These are phyloP conservation scores for Maudiozyma serrabonitensis DNA, from an alignment of 805 yeast species.

Conservation along the genomic window DNA sequence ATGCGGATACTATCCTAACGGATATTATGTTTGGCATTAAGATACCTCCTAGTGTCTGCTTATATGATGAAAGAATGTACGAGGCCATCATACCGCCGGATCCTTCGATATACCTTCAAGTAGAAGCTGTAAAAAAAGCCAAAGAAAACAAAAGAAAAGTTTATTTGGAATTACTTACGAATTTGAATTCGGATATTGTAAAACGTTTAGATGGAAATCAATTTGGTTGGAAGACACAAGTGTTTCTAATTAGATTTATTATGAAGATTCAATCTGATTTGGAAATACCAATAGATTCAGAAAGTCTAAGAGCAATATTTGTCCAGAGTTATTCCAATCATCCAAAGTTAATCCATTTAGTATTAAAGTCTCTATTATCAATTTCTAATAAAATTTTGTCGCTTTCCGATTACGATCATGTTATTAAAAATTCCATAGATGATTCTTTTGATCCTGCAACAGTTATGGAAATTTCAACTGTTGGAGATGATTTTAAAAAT, in stretches of 20 bases:
- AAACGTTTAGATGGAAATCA: conserved; percentile 11
- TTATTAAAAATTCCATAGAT: conserved; percentile 34
- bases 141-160: conserved; percentile 46
- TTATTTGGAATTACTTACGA: conserved; percentile 33
- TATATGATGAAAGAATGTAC: conserved; percentile 35
- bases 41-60: conserved; percentile 45
- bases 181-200: conserved; percentile 34
- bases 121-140: conserved; percentile 50
- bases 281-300: conserved; percentile 37
- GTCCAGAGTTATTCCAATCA: conserved; percentile 49
- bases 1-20: conserved; percentile 45
- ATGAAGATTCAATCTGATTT: conserved; percentile 43
- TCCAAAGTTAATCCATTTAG: conserved; percentile 53
- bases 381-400: conserved; percentile 38
- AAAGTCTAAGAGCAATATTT: conserved; percentile 36
- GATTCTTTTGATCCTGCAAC: conserved; percentile 36
- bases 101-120: conserved; percentile 43
- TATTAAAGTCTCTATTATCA: conserved; percentile 51
- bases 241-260: conserved; percentile 41
- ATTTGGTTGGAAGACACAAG: conserved; percentile 46
- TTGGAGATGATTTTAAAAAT: conserved; percentile 30
- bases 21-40: conserved; percentile 33
- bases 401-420: conserved; percentile 40
- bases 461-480: conserved; percentile 37
- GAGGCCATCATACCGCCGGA: conserved; percentile 55